A percentile compares a stretch with the other conserved stretches of the same genome.
Evolutionary conservation across 257 asterid genomes (phyloP).

Genomic region (Solanum gandarillasii): DNA sequence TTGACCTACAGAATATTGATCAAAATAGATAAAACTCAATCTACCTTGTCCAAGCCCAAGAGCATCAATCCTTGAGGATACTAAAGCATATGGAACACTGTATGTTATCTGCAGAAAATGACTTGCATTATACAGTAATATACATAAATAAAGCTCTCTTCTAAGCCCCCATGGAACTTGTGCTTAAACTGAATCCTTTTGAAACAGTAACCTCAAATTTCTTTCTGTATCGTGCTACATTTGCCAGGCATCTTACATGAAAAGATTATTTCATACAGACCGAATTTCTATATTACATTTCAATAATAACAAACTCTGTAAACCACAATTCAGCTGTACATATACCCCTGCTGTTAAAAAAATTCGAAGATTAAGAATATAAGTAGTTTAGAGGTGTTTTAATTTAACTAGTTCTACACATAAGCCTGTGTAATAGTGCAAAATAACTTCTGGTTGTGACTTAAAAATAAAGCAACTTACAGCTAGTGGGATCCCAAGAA

Average conservation of each 20-base stretch:
- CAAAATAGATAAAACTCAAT: slow-evolving; percentile 14
- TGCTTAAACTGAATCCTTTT: not conserved
- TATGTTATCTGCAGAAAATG: slow-evolving; percentile 55
- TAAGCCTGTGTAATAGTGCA: not conserved
- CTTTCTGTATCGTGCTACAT: not conserved
- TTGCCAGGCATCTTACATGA: not conserved
- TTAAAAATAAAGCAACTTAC: slow-evolving; percentile 36
- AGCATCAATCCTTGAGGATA: slow-evolving; percentile 64
- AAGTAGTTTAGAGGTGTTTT: not conserved
- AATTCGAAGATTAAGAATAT: not conserved
- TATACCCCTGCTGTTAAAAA: not conserved
- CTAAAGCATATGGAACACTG: slow-evolving; percentile 89
- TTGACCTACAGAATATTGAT: not conserved
- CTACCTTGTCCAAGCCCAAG: slow-evolving; percentile 86
- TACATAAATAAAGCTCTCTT: not conserved
- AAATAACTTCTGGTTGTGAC: not conserved
- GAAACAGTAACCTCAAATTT: not conserved
- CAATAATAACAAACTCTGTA: not conserved
- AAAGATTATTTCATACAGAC: not conserved
- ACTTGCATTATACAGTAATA: not conserved
- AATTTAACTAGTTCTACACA: not conserved
- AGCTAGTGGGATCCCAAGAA: slow-evolving; percentile 84
- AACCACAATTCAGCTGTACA: not conserved
- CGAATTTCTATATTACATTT: not conserved
- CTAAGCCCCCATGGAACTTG: not conserved